phyloP scores from a whole-genome alignment of 805 yeast genomes.

The Nakazawaea pomicola region DNA sequence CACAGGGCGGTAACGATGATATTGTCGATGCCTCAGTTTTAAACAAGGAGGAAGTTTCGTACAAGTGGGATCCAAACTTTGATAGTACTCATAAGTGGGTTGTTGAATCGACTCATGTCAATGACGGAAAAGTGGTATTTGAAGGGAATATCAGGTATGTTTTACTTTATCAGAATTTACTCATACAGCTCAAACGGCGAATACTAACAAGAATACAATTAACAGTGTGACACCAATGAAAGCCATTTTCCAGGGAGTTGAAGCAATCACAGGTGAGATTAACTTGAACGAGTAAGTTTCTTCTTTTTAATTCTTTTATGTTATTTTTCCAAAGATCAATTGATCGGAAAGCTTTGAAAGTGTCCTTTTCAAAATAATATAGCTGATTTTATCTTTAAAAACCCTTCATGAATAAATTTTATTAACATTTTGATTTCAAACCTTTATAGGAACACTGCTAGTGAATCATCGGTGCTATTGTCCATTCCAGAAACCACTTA shows the following conservation, averaged over 20 bases:
- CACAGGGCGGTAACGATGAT: constrained; percentile 25
- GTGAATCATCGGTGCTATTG: constrained; percentile 23
- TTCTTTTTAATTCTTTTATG: constrained; percentile 1
- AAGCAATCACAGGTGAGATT: constrained; percentile 51
- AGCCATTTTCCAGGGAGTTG: constrained; percentile 64
- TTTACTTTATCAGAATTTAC: background rate
- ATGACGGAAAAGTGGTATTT: constrained; percentile 68
- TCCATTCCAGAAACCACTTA: constrained; percentile 35
- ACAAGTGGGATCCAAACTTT: constrained; percentile 84
- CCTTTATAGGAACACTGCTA: no score
- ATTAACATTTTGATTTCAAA: no score
- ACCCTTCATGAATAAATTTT: no score
- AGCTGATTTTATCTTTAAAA: no score
- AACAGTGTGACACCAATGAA: constrained; percentile 59
- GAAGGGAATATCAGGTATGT: constrained; percentile 53
- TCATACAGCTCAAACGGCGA: background rate
- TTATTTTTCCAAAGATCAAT: background rate
- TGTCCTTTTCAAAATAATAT: no score
- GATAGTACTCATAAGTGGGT: constrained; percentile 55
- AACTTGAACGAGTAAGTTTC: constrained; percentile 36
- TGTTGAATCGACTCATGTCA: constrained; percentile 35
- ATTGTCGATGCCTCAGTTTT: constrained; percentile 42
- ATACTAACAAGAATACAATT: constrained; percentile 14
- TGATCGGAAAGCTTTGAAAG: no score
- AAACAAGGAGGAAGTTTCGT: constrained; percentile 37